Percentiles rank a stretch among this genome's conserved stretches.
These are phyloP conservation scores for Cryptosporidium sp. DNA, from an alignment of 169 alveolate genomes.

Conservation along the genomic window DNA sequence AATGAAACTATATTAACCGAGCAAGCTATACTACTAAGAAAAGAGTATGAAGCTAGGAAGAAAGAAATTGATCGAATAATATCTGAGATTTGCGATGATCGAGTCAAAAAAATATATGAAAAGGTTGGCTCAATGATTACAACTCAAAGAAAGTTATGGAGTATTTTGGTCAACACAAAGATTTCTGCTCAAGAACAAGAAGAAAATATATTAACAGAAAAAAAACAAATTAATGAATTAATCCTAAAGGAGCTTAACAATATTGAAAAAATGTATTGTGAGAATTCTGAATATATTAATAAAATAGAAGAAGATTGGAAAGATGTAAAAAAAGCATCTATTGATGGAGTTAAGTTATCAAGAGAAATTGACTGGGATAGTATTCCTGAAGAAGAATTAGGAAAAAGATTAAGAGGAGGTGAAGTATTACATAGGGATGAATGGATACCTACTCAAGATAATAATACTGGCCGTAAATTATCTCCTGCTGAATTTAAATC, in stretches of 20 bases:
- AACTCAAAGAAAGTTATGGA: slow-evolving; percentile 66
- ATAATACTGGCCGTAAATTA: slow-evolving; percentile 24
- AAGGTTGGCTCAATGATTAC: slow-evolving; percentile 50
- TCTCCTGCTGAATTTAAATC: slow-evolving; percentile 20
- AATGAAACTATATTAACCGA: slow-evolving; percentile 59
- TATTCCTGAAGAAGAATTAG: slow-evolving; percentile 64
- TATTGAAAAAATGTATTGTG: slow-evolving; percentile 24
- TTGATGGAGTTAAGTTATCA: slow-evolving; percentile 47
- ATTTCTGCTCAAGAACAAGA: background rate
- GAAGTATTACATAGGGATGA: slow-evolving; percentile 66
- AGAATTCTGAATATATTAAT: slow-evolving; percentile 41
- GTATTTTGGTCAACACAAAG: background rate
- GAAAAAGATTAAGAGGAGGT: slow-evolving; percentile 70
- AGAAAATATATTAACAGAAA: background rate
- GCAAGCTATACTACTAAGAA: slow-evolving; percentile 25
- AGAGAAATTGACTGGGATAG: slow-evolving; percentile 66
- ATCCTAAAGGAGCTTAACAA: slow-evolving; percentile 11
- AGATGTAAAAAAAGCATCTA: slow-evolving; percentile 32
- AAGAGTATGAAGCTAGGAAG: slow-evolving; percentile 34
- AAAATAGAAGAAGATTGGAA: slow-evolving; percentile 69
- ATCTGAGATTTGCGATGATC: slow-evolving; percentile 30
- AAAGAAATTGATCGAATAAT: slow-evolving; percentile 47
- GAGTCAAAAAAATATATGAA: slow-evolving; percentile 15
- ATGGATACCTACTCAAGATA: slow-evolving; percentile 67
- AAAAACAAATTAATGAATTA: slow-evolving; percentile 19